Base-by-base conservation (phyloP, 495 filamentous ascomycete species). In the Lasiosphaeria miniovina region DNA sequence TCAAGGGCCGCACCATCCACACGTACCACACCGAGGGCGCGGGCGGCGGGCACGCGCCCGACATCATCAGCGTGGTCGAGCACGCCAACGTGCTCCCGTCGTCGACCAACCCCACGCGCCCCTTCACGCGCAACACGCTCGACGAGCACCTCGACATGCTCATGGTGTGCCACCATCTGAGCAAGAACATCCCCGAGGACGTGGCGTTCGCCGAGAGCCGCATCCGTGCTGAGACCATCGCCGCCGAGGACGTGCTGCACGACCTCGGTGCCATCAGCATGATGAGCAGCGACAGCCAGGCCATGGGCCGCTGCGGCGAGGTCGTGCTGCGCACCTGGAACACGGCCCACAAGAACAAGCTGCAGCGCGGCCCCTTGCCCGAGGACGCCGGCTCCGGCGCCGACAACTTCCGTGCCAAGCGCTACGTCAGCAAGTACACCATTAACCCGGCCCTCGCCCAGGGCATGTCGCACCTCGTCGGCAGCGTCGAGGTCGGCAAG, bases 61-160 rank as follows among this genome's bases (percentile, higher is more conserved):
- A 98, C 69, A 98, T 98, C 75, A 98, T 98, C 71, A 84, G 82
- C 34, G 92, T 98, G 0, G 94, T 97, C 31, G 90, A 94, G 70
- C 88, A 95, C 64, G 72, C 80, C n/a, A 95, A 98, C 68, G 93
- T 98, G 0, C 83, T 98, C 3, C 94, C 94, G 8, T 91, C 87
- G 12, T 90, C 86, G 52, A 98, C 94, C 0, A 98, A 96, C 74
- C 94, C 94, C 0, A 98, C 94, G 14, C 81, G 94, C 3, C 94
- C 94, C 4, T 98, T 87, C 77, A 98, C 94, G 9, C 72, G 77
- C 45, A 98, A 98, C 77, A 98, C 94, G 4, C 82, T 98, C 0
- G 94, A 97, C 61, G 94, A 98, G 76, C 94, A 98, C 74, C 84
- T 97, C 2, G 94, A 98, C 73, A 98, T 98, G 94, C 74, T 98